A percentile compares a stretch with the other conserved stretches of the same genome.
Conservation (phyloP, 129 eudicot genomes). For the Chrysanthemum makinoi region DNA sequence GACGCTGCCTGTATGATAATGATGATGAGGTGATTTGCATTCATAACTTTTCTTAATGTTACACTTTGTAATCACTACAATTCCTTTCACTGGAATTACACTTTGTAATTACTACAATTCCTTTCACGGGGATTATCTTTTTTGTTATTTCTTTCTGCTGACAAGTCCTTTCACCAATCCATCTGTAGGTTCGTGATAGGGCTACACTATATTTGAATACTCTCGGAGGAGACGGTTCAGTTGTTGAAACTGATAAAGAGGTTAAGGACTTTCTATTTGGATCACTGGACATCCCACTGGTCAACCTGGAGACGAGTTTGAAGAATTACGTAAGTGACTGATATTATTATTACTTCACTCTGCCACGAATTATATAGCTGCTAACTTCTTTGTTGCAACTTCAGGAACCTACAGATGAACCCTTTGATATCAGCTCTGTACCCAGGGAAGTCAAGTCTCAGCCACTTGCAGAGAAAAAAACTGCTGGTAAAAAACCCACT, state of each 20-base stretch:
- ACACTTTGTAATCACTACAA: no score
- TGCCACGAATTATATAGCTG: not conserved
- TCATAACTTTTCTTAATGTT: not conserved
- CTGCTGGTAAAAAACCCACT: constrained; percentile 78
- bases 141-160: no score
- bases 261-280: constrained; percentile 87
- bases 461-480: constrained; percentile 88
- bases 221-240: constrained; percentile 89
- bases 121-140: no score
- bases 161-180: not conserved
- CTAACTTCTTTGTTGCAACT: constrained; percentile 21
- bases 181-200: constrained; percentile 89
- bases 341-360: constrained; percentile 1
- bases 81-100: no score
- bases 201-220: constrained; percentile 83
- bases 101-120: no score
- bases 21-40: constrained; percentile 86
- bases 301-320: constrained; percentile 79
- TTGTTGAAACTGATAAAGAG: constrained; percentile 80
- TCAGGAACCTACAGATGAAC: constrained; percentile 86
- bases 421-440: constrained; percentile 77
- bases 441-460: constrained; percentile 84
- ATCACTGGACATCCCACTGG: constrained; percentile 75
- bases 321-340: constrained; percentile 74
- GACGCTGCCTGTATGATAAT: constrained; percentile 87